Conservation (phyloP, 805 yeast genomes). For the Hyphopichia homilentoma region DNA sequence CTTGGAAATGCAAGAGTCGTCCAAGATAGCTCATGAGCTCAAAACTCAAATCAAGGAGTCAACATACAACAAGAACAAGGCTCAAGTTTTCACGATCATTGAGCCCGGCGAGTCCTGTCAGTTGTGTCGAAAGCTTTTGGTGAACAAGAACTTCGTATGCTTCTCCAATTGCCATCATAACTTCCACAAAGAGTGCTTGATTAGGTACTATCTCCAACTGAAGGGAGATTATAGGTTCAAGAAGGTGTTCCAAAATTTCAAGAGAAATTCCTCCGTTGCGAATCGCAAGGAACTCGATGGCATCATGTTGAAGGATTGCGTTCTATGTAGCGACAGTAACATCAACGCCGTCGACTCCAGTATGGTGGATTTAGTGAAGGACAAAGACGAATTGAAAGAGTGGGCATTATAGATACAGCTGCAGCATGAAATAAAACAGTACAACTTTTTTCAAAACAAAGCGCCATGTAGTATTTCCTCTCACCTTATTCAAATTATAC, state of each 20-base stretch:
- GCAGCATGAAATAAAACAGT: too few relatives aligned
- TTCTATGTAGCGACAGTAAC: constrained; percentile 70
- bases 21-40: constrained; percentile 55
- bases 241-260: constrained; percentile 55
- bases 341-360: constrained; percentile 68
- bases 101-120: constrained; percentile 84
- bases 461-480: too few relatives aligned
- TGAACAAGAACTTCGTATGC: constrained; percentile 68
- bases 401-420: constrained; percentile 41
- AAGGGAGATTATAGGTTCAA: constrained; percentile 64
- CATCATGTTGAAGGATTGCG: constrained; percentile 61
- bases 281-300: constrained; percentile 53
- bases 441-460: too few relatives aligned
- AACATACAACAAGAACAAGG: constrained; percentile 20
- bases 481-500: too few relatives aligned
- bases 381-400: constrained; percentile 35
- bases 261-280: constrained; percentile 37
- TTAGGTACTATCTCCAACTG: constrained; percentile 53
- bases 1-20: constrained; percentile 71
- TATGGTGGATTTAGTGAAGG: constrained; percentile 35
- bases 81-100: constrained; percentile 56
- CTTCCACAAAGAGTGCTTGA: constrained; percentile 86
- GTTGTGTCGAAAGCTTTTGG: constrained; percentile 63
- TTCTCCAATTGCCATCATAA: constrained; percentile 87
- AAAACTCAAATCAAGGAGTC: constrained; percentile 53